These are phyloP conservation scores for Mrakia blollopis DNA, from an alignment of 768 basidiomycete genomes.

Conservation along the genomic window DNA sequence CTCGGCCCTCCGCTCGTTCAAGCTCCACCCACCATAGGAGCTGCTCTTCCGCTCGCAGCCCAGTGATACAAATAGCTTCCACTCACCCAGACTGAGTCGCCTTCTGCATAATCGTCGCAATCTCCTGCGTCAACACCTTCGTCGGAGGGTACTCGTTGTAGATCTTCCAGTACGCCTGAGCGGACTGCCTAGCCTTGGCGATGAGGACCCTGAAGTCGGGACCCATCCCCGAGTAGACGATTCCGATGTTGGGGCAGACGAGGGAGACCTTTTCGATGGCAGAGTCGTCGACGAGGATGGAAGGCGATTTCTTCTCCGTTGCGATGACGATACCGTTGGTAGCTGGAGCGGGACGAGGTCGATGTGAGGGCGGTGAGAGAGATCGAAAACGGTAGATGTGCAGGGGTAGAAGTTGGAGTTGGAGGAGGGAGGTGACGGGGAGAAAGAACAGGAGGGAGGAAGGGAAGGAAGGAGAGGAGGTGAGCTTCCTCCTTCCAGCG, in stretches of 20 bases:
- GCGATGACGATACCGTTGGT: constrained; percentile 99
- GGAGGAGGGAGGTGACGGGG: not conserved
- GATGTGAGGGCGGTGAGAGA: not conserved
- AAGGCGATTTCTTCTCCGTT: constrained; percentile 98
- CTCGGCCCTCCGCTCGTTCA: not conserved
- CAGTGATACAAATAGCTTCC: too few relatives aligned
- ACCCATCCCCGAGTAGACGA: constrained; percentile 99
- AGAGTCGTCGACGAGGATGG: constrained; percentile 93
- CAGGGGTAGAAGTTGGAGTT: too few relatives aligned
- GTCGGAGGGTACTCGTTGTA: constrained; percentile 98
- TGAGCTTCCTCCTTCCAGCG: not conserved
- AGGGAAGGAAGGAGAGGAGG: not conserved
- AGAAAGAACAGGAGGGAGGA: not conserved
- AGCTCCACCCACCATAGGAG: too few relatives aligned
- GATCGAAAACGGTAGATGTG: not conserved
- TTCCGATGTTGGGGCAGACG: constrained; percentile 97
- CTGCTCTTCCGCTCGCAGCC: not conserved
- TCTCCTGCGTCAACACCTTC: constrained; percentile 90
- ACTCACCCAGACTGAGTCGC: constrained; percentile 95
- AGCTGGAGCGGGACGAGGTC: constrained; percentile 53
- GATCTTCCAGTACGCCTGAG: constrained; percentile 99
- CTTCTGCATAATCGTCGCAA: constrained; percentile 97
- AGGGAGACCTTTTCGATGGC: constrained; percentile 96
- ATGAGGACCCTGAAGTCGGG: constrained; percentile 96
- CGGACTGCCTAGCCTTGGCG: constrained; percentile 90